A percentile compares a stretch with the other conserved stretches of the same genome.
phyloP scores from a whole-genome alignment of 2,329 filamentous ascomycete genomes.

The Epichloe glyceriae region DNA sequence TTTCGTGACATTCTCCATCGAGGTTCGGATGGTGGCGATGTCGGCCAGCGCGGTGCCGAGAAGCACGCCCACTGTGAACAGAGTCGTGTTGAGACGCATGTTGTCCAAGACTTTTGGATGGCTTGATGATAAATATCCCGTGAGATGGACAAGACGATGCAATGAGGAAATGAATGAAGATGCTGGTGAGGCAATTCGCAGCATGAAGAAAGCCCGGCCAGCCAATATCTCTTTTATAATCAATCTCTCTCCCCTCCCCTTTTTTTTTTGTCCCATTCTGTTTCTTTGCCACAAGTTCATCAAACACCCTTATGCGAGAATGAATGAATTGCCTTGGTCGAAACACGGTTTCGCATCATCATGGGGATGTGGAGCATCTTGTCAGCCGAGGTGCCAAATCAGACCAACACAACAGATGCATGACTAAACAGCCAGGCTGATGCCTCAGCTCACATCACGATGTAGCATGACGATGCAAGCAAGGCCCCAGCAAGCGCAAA shows the following conservation, averaged over 20 bases:
- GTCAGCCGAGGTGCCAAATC: too few species aligned
- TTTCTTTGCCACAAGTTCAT: too few species aligned
- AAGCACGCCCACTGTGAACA: not conserved
- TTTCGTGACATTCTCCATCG: rapidly evolving
- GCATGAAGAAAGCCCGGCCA: too few species aligned
- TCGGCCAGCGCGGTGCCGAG: not conserved
- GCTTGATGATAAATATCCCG: too few species aligned
- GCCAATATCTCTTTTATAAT: too few species aligned
- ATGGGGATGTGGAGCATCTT: not conserved
- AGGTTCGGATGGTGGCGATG: not conserved
- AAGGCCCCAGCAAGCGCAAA: too few species aligned
- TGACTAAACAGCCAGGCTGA: not conserved
- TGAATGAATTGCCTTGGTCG: rapidly evolving
- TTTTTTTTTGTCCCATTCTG: too few species aligned
- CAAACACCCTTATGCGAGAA: too few species aligned
- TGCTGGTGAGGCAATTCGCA: too few species aligned
- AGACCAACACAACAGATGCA: not conserved
- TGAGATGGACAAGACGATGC: too few species aligned
- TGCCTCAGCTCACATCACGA: not conserved
- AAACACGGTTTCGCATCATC: not conserved
- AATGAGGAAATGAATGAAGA: too few species aligned
- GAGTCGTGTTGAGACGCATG: not conserved
- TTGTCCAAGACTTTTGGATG: not conserved
- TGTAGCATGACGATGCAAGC: too few species aligned
- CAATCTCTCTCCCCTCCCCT: rapidly evolving